Percentiles rank a stretch among this genome's conserved stretches.
Conservation (phyloP, 768 basidiomycete genomes). For the Suillus variegatus region DNA sequence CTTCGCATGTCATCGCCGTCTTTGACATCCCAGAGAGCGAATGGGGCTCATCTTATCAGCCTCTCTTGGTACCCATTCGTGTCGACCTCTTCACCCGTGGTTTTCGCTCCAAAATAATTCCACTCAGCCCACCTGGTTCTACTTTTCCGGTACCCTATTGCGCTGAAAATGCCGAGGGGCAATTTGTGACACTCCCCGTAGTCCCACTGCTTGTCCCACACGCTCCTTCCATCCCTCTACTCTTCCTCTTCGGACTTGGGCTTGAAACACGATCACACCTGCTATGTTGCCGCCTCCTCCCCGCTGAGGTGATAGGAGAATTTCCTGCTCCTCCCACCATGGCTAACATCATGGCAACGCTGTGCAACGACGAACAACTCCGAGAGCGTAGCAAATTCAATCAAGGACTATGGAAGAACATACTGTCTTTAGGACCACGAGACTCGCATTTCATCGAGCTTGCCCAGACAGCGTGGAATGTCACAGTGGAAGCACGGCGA, state of each 20-base stretch:
- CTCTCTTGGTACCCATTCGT: conserved; percentile 56
- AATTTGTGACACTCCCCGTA: conserved; percentile 53
- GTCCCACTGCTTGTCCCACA: conserved; percentile 52
- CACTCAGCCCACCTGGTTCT: conserved; percentile 34
- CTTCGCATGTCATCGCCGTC: conserved; percentile 60
- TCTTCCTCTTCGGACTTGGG: conserved; percentile 59
- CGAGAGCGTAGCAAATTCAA: conserved; percentile 39
- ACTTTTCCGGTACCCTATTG: conserved; percentile 33
- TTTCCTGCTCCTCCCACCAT: conserved; percentile 63
- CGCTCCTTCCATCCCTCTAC: conserved; percentile 51
- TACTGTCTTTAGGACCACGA: conserved; percentile 52
- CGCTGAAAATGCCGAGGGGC: conserved; percentile 20
- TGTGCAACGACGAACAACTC: conserved; percentile 39
- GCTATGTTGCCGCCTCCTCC: conserved; percentile 56
- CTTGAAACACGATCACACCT: conserved; percentile 49
- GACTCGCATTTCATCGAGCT: conserved; percentile 47
- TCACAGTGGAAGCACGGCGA: conserved; percentile 64
- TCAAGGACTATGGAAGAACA: conserved; percentile 69
- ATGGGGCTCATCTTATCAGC: conserved; percentile 33
- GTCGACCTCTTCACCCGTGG: conserved; percentile 44
- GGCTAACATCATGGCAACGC: conserved; percentile 49
- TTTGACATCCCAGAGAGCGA: conserved; percentile 32
- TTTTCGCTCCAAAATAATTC: conserved; percentile 38
- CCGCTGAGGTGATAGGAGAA: conserved; percentile 49
- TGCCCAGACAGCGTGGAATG: conserved; percentile 68